A percentile compares a stretch with the other conserved stretches of the same genome.
Conservation (phyloP, 495 filamentous ascomycete genomes). For the Barbatosphaeria neglecta region DNA sequence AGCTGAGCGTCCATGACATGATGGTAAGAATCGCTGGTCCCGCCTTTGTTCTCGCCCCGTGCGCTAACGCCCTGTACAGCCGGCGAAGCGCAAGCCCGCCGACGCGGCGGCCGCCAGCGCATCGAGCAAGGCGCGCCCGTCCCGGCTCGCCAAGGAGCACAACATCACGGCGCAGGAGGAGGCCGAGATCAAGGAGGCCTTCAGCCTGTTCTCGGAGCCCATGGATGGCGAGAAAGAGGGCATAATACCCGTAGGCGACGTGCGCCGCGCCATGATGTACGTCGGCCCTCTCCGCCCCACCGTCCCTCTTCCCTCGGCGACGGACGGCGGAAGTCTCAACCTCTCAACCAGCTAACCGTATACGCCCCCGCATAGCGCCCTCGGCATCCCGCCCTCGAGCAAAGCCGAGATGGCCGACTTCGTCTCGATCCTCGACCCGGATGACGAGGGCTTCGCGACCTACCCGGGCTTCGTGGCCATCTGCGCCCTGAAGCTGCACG, state of each 20-base stretch:
- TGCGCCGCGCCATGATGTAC: conserved; percentile 74
- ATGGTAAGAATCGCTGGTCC: too few relatives aligned
- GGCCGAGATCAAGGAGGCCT: conserved; percentile 81
- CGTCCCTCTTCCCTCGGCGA: conserved; percentile 1
- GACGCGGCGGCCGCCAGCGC: conserved; percentile 8
- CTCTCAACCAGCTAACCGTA: background rate
- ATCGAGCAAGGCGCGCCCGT: conserved; percentile 33
- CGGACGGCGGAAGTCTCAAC: too few relatives aligned
- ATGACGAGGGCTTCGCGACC: conserved; percentile 59
- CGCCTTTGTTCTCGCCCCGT: too few relatives aligned
- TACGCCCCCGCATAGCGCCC: conserved; percentile 41
- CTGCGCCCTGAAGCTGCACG: conserved; percentile 69
- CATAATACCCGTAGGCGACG: conserved; percentile 64
- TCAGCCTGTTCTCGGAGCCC: conserved; percentile 64
- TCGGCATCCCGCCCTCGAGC: conserved; percentile 55
- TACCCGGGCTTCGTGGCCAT: conserved; percentile 73
- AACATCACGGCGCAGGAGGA: conserved; percentile 75
- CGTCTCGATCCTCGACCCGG: conserved; percentile 67
- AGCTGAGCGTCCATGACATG: too few relatives aligned
- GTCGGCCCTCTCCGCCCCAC: conserved; percentile 7
- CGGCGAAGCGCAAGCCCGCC: conserved; percentile 27
- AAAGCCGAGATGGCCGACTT: conserved; percentile 60
- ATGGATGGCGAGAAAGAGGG: conserved; percentile 58
- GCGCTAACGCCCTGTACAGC: conserved; percentile 13
- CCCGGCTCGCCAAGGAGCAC: conserved; percentile 83